phyloP scores from a whole-genome alignment of 2,329 filamentous ascomycete genomes.

The Verticillium nubilum region DNA sequence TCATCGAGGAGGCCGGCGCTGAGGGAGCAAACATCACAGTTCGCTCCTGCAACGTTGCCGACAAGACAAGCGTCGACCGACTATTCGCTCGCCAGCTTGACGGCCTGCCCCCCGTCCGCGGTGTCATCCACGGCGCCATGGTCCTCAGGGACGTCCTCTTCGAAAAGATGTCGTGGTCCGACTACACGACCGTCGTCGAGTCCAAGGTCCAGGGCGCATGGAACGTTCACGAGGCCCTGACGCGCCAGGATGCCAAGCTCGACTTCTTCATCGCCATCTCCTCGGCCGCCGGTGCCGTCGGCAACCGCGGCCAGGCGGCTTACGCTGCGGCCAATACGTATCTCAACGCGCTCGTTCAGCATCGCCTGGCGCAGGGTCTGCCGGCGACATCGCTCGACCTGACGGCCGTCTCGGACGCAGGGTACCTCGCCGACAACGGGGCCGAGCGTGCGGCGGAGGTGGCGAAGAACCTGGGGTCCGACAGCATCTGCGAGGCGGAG shows the following conservation, averaged over 20 bases:
- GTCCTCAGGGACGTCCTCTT: constrained; percentile 21
- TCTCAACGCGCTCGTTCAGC: constrained; percentile 31
- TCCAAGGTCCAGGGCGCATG: constrained; percentile 36
- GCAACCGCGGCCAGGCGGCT: constrained; percentile 30
- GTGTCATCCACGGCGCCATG: constrained; percentile 35
- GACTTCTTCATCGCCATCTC: constrained; percentile 32
- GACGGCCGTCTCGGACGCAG: constrained; percentile 44
- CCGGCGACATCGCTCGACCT: constrained; percentile 44
- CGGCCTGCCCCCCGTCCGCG: constrained; percentile 24
- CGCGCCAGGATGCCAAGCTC: constrained; percentile 16
- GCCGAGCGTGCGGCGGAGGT: constrained; percentile 36
- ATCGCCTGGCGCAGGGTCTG: constrained; percentile 26
- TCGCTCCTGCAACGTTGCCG: constrained; percentile 25
- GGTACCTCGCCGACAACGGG: constrained; percentile 42
- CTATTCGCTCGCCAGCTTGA: constrained; percentile 17
- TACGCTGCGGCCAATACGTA: constrained; percentile 36
- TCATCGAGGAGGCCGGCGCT: constrained; percentile 16
- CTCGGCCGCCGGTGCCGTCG: constrained; percentile 28
- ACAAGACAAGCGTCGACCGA: constrained; percentile 17
- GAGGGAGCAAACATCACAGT: constrained; percentile 21
- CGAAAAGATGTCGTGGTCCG: constrained; percentile 27
- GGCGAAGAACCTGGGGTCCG: constrained; percentile 42
- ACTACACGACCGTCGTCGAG: constrained; percentile 27
- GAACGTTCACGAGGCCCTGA: constrained; percentile 34
- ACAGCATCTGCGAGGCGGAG: constrained; percentile 46